A percentile compares a stretch with the other conserved stretches of the same genome.
Evolutionary conservation across 1,139 yeast genomes (phyloP).

Genomic region (Zygosaccharomyces sapae): DNA sequence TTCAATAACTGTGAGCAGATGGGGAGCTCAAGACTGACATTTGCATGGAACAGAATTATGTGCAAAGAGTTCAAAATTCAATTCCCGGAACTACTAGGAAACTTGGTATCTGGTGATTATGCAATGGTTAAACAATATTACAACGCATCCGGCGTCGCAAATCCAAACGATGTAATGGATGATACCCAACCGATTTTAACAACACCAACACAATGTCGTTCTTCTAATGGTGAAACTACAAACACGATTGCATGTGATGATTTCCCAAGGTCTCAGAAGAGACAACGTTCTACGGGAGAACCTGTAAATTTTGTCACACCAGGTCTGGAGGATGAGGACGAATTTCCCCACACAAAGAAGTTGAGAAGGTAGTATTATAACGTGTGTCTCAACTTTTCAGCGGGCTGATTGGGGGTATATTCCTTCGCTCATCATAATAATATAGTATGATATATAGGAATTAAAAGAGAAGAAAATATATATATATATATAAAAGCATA

Average conservation of each 20-base stretch:
- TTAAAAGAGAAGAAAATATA: neutral
- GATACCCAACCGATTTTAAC: neutral
- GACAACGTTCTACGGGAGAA: conserved; percentile 2
- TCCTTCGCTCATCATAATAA: neutral
- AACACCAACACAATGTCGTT: neutral
- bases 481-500: neutral
- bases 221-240: neutral
- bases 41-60: conserved; percentile 35
- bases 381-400: conserved; percentile 2
- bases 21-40: conserved; percentile 10
- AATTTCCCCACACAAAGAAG: conserved; percentile 4
- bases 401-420: conserved; percentile 8
- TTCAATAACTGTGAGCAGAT: conserved; percentile 10
- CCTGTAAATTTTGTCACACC: neutral
- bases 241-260: conserved; percentile 17
- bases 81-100: conserved; percentile 32
- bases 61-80: conserved; percentile 27
- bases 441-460: neutral
- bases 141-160: conserved; percentile 10
- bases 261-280: conserved; percentile 3
- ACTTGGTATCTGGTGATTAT: conserved; percentile 26
- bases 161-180: conserved; percentile 3
- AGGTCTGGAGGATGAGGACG: neutral
- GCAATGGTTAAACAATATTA: conserved; percentile 18
- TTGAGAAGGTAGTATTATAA: conserved; percentile 1